Evolutionary conservation across 2,329 filamentous ascomycete species (phyloP).

Genomic region (Xylaria sp.): DNA sequence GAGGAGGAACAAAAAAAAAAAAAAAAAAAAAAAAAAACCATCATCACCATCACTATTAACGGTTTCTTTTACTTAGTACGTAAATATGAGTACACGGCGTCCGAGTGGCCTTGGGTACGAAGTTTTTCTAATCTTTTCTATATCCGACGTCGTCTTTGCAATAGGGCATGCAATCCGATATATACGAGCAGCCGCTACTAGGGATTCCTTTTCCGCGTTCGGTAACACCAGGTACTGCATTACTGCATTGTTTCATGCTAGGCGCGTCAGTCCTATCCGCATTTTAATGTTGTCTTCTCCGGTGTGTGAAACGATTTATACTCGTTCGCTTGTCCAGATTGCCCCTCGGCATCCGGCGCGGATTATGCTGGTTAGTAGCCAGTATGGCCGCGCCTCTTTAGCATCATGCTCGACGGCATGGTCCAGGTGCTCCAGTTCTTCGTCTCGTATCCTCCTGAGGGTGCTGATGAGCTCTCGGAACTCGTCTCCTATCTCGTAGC

Average conservation of each 20-base stretch:
- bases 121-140: no score
- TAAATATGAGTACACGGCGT: neutral
- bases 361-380: constrained; percentile 87
- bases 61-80: neutral
- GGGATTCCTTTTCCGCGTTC: no score
- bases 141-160: no score
- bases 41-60: no score
- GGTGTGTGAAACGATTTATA: constrained; percentile 55
- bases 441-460: constrained; percentile 86
- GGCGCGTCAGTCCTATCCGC: neutral
- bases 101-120: no score
- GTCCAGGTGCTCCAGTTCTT: constrained; percentile 96
- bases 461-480: constrained; percentile 77
- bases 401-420: constrained; percentile 94
- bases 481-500: constrained; percentile 84
- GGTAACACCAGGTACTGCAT: neutral
- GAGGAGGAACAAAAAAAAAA: no score
- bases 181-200: no score
- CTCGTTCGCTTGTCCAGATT: constrained; percentile 88
- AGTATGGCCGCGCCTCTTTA: constrained; percentile 89
- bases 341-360: constrained; percentile 89
- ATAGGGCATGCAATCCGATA: no score
- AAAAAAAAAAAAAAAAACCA: no score
- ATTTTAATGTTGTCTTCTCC: neutral
- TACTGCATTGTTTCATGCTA: neutral